Evolutionary conservation across 2,329 filamentous ascomycete species (phyloP), one percentile per base, ranked within the genome.

Genomic region (Hypoxylon rubiginosum): DNA sequence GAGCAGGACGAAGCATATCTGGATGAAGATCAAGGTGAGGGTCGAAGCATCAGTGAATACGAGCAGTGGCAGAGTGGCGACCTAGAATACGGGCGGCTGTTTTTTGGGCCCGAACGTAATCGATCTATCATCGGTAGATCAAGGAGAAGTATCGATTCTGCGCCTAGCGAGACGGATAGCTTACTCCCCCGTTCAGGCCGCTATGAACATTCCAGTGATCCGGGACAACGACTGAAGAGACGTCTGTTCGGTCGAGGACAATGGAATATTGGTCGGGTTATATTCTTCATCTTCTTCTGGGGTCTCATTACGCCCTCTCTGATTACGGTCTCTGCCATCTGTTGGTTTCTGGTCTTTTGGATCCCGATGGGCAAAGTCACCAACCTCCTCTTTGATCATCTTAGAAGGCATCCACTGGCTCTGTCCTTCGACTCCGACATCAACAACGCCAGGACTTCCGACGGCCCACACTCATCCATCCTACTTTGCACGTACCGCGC

Each of bases 21-120:
- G 51, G 92, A 97, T 66, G 96, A 99, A 81, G 96, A 99, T 74
- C 90, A 96, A 75, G 94, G 95, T 43, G 96, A 99, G 80, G 96
- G 96, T 19, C 90, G 96, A 75, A 98, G 94, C 81, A 97, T 99
- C 75, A 97, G 93, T 74, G 96, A 99, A 82, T 99, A 99, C 77
- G 96, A 99, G 79, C 94, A 97, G 80, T 99, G 96, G 96, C 96
- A 99, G 81, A 97, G 90, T 76, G 96, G 96, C 54, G 96, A 99
- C 75, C 87, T 99, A 34, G 96, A 99, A 79, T 94, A 98, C 78
- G 96, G 96, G 2, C 88, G 95, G 34, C 86, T 99, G 2, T 98
- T 99, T 83, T 99, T 99, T 78, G 97, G 96, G 0, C 96, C 96
- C 2, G 88, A 89, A 54, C 82, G 88, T 65, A 90, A 86, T 72